Conservation (phyloP, 2,329 filamentous ascomycete genomes). For the Fusarium drepaniforme region DNA sequence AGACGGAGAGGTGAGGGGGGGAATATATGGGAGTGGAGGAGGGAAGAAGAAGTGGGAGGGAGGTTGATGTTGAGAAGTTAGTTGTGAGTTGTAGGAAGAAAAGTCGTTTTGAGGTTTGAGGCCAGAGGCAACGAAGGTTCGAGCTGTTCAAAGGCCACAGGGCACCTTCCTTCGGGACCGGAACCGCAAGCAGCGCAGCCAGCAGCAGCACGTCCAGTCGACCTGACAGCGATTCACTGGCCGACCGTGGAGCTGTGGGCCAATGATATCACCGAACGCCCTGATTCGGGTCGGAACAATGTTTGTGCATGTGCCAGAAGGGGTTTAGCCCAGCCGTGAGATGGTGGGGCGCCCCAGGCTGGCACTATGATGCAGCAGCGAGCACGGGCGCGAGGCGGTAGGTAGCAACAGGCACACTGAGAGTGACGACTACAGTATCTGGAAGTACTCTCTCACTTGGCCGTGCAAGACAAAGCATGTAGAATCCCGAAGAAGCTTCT, state of each 20-base stretch:
- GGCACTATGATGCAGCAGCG: constrained; percentile 41
- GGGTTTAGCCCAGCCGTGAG: constrained; percentile 43
- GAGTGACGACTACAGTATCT: constrained; percentile 41
- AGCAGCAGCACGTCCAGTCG: constrained; percentile 3
- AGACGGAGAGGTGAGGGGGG: not conserved
- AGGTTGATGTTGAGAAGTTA: constrained; percentile 29
- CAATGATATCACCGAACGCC: constrained; percentile 51
- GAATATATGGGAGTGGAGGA: not conserved
- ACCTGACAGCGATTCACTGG: constrained; percentile 45
- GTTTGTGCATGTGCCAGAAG: constrained; percentile 44
- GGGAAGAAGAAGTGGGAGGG: constrained; percentile 4
- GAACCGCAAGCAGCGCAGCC: constrained; percentile 34
- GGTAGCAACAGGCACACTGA: constrained; percentile 41
- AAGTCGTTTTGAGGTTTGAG: constrained; percentile 31
- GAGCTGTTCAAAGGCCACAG: constrained; percentile 46
- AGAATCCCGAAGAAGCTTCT: constrained; percentile 40
- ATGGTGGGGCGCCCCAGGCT: constrained; percentile 33
- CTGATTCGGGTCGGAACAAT: constrained; percentile 52
- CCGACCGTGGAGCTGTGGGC: constrained; percentile 43
- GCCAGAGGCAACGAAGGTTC: constrained; percentile 41
- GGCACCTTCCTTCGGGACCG: constrained; percentile 41
- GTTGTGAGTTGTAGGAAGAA: constrained; percentile 35
- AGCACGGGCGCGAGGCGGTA: constrained; percentile 26
- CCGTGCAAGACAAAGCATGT: constrained; percentile 35
- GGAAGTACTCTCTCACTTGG: not conserved